A percentile compares a stretch with the other conserved stretches of the same genome.
Evolutionary conservation across 768 basidiomycete genomes (phyloP).

Genomic region (Hericium erinaceus): DNA sequence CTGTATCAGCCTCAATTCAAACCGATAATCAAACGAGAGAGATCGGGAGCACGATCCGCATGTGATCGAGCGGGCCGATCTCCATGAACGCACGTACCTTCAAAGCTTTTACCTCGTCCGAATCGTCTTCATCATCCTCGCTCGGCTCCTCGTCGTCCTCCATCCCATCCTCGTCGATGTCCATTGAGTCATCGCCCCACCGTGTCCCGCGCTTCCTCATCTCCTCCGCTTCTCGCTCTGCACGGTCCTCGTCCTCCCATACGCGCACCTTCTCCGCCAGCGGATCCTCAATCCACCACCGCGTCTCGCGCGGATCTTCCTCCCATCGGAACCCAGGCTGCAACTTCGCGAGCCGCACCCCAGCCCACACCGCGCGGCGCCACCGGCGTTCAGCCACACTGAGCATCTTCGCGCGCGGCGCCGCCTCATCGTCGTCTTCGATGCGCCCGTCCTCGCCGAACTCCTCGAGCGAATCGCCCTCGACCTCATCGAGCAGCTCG

Average conservation of each 20-base stretch:
- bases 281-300: slow-evolving; percentile 56
- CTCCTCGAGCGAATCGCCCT: slow-evolving; percentile 46
- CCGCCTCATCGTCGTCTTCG: slow-evolving; percentile 59
- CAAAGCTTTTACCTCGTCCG: slow-evolving; percentile 66
- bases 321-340: slow-evolving; percentile 75
- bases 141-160: slow-evolving; percentile 40
- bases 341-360: slow-evolving; percentile 51
- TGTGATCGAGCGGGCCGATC: too few relatives aligned
- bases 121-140: slow-evolving; percentile 52
- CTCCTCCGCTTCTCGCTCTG: slow-evolving; percentile 63
- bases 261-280: slow-evolving; percentile 57
- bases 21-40: slow-evolving; percentile 5
- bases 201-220: slow-evolving; percentile 48
- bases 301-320: slow-evolving; percentile 41
- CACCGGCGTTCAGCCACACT: slow-evolving; percentile 40
- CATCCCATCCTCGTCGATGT: slow-evolving; percentile 51
- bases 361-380: slow-evolving; percentile 66
- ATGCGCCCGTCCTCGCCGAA: slow-evolving; percentile 65
- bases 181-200: slow-evolving; percentile 61
- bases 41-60: too few relatives aligned
- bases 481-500: slow-evolving; percentile 60
- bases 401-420: slow-evolving; percentile 19
- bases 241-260: slow-evolving; percentile 64
- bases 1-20: slow-evolving; percentile 9
- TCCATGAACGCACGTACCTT: slow-evolving; percentile 42